Evolutionary conservation across 2,329 filamentous ascomycete species (phyloP).

Genomic region (Ophiostoma piceae): DNA sequence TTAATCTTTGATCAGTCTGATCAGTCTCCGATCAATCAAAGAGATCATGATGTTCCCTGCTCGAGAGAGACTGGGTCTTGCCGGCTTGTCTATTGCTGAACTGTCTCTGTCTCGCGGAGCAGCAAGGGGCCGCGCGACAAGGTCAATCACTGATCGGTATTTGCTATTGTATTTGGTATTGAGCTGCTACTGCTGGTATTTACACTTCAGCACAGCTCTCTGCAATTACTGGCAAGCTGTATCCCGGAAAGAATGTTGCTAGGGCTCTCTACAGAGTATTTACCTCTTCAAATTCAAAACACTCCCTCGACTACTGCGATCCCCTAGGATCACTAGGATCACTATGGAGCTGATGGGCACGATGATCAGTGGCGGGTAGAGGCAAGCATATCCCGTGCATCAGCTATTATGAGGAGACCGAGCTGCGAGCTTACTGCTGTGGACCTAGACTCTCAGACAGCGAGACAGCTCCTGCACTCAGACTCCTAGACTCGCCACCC

Average conservation of each 20-base stretch:
- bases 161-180: not conserved
- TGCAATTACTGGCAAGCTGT: not conserved
- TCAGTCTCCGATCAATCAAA: not conserved
- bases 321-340: not conserved
- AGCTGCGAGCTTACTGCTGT: not conserved
- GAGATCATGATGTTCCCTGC: not conserved
- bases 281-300: not conserved
- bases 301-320: not conserved
- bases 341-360: not conserved
- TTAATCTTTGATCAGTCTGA: not conserved
- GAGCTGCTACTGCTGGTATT: not conserved
- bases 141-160: conserved; percentile 3
- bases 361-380: not conserved
- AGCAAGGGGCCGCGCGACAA: conserved; percentile 2
- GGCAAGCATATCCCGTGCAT: not conserved
- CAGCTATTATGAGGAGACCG: not conserved
- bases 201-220: not conserved
- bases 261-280: not conserved
- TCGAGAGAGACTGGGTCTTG: not conserved
- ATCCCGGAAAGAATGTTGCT: not conserved
- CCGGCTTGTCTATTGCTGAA: not conserved
- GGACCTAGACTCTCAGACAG: not conserved
- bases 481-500: not conserved
- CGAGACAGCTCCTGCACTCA: no score
- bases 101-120: conserved; percentile 3